Evolutionary conservation across 106 monocot species (phyloP).

Genomic region (Dioscorea alata): DNA sequence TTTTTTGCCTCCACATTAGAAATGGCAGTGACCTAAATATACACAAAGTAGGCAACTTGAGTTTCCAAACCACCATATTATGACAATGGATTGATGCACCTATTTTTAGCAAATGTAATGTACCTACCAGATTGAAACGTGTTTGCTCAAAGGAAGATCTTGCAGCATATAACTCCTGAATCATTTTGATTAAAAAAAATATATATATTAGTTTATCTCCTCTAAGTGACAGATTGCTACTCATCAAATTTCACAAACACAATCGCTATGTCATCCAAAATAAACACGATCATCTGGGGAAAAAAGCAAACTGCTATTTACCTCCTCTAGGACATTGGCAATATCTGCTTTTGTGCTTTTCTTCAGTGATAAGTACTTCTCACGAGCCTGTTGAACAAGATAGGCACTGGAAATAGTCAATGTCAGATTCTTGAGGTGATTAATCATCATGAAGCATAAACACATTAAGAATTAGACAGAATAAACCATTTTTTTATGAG

Average conservation of each 20-base stretch:
- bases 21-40: conserved; percentile 70
- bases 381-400: conserved; percentile 63
- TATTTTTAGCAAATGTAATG: background rate
- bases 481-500: no score
- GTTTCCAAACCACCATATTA: no score
- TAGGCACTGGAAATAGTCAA: conserved; percentile 11
- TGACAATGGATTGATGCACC: background rate
- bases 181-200: conserved; percentile 2
- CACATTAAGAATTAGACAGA: no score
- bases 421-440: background rate
- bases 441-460: no score
- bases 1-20: conserved; percentile 98
- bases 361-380: conserved; percentile 84
- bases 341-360: conserved; percentile 87
- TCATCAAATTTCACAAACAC: no score
- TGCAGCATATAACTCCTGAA: conserved; percentile 81
- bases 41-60: background rate
- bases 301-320: conserved; percentile 25
- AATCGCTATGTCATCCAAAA: no score
- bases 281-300: no score
- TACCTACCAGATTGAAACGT: conserved; percentile 74
- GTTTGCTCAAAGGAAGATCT: conserved; percentile 98
- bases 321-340: conserved; percentile 81
- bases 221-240: no score
- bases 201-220: background rate